These are phyloP conservation scores for Heterobasidion irregulare DNA, from an alignment of 1,284 basidiomycete genomes.

Conservation along the genomic window DNA sequence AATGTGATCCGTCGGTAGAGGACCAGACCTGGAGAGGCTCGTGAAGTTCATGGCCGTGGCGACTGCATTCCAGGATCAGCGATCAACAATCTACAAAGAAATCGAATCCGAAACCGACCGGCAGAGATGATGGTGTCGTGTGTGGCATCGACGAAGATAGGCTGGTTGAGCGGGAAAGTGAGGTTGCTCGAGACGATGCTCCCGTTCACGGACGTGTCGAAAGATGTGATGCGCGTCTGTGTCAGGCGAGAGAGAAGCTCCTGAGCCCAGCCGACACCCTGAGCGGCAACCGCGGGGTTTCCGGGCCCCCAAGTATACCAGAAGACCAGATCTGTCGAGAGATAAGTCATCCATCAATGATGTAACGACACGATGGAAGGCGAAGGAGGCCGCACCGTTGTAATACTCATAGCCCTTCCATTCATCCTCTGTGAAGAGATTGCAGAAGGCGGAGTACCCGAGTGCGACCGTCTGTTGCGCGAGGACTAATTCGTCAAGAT, in stretches of 20 bases:
- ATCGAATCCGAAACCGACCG: constrained; percentile 18
- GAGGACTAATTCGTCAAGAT: constrained; percentile 6
- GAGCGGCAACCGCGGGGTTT: constrained; percentile 43
- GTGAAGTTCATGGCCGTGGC: constrained; percentile 57
- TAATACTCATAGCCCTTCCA: constrained; percentile 58
- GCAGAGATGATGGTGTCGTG: constrained; percentile 38
- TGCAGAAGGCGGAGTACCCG: constrained; percentile 45
- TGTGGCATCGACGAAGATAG: constrained; percentile 48
- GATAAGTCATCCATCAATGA: neutral
- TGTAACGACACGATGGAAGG: neutral
- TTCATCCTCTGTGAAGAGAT: constrained; percentile 57
- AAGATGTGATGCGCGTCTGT: constrained; percentile 37
- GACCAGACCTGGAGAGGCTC: constrained; percentile 42
- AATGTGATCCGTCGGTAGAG: constrained; percentile 50
- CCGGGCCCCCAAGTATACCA: constrained; percentile 52
- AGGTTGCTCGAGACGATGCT: constrained; percentile 42
- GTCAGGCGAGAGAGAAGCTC: constrained; percentile 46
- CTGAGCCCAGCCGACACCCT: constrained; percentile 57
- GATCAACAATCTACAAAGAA: neutral
- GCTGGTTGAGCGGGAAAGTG: constrained; percentile 55
- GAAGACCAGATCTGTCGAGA: constrained; percentile 25
- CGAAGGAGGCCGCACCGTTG: constrained; percentile 19
- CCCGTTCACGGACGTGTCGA: constrained; percentile 46
- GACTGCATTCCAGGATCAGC: constrained; percentile 23
- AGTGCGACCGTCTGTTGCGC: constrained; percentile 48